Conservation (phyloP, 1,284 basidiomycete genomes). For the Pseudozyma thailandica region DNA sequence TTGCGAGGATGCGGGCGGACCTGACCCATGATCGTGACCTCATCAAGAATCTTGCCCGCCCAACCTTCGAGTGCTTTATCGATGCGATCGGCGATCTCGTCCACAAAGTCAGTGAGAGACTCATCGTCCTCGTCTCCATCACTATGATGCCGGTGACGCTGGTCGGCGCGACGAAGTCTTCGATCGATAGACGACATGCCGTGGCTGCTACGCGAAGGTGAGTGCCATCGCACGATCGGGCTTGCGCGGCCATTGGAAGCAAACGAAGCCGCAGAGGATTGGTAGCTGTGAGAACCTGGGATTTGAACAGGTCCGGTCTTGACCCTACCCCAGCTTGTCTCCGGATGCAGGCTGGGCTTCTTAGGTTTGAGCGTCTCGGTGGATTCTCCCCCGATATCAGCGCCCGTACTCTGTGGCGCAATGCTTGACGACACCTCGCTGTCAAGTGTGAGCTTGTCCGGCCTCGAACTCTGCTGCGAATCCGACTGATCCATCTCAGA, state of each 20-base stretch:
- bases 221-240: constrained; percentile 15
- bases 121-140: constrained; percentile 25
- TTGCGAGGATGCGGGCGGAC: constrained; percentile 42
- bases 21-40: constrained; percentile 63
- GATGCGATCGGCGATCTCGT: constrained; percentile 57
- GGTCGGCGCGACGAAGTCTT: constrained; percentile 6
- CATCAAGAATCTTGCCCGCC: constrained; percentile 63
- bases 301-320: constrained; percentile 29
- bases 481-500: constrained; percentile 18
- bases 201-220: constrained; percentile 7
- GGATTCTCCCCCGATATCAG: too few species aligned
- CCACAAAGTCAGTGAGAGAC: constrained; percentile 53
- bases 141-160: neutral
- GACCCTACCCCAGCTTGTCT: constrained; percentile 8
- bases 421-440: neutral
- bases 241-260: constrained; percentile 15
- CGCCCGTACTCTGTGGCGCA: too few species aligned
- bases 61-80: constrained; percentile 60
- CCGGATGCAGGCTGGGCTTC: neutral
- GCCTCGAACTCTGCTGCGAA: neutral
- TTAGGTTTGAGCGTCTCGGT: constrained; percentile 14
- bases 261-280: constrained; percentile 16
- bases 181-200: constrained; percentile 27
- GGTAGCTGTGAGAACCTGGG: constrained; percentile 21
- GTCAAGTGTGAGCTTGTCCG: neutral